A percentile compares a stretch with the other conserved stretches of the same genome.
Conservation (phyloP, 1,284 basidiomycete species). For the Cryptococcus sp. region DNA sequence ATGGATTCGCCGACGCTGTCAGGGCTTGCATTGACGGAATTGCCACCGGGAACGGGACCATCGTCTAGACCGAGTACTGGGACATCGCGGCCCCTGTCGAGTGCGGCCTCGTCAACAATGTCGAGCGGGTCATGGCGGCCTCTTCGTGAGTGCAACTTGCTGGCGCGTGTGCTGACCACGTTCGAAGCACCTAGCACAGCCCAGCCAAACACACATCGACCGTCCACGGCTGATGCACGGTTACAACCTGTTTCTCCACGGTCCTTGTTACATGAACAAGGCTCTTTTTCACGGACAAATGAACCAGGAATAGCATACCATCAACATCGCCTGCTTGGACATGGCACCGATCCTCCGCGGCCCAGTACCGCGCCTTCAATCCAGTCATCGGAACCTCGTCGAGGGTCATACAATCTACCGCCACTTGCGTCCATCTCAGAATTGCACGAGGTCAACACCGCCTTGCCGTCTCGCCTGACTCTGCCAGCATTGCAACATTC, state of each 20-base stretch:
- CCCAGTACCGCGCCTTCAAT: constrained; percentile 17
- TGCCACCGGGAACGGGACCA: constrained; percentile 4
- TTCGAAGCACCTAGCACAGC: not conserved
- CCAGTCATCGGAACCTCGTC: not conserved
- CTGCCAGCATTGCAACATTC: constrained; percentile 13
- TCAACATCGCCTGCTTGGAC: too few relatives aligned
- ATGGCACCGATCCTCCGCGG: constrained; percentile 4
- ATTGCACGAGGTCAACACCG: constrained; percentile 4
- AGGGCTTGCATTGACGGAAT: not conserved
- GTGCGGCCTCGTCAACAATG: constrained; percentile 9
- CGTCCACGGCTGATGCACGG: too few relatives aligned
- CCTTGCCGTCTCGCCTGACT: constrained; percentile 6
- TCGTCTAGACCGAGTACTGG: constrained; percentile 16
- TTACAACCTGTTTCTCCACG: too few relatives aligned
- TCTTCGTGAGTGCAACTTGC: constrained; percentile 1
- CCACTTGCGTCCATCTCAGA: constrained; percentile 20
- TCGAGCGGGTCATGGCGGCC: constrained; percentile 16
- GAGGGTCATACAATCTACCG: constrained; percentile 10
- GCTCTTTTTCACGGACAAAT: too few relatives aligned
- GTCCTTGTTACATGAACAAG: too few relatives aligned
- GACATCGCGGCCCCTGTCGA: constrained; percentile 13
- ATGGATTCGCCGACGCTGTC: constrained; percentile 10
- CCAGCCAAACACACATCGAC: not conserved
- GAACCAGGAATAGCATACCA: too few relatives aligned
- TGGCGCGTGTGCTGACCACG: constrained; percentile 2